Conservation (phyloP, 768 basidiomycete species). For the Suillus americanus region DNA sequence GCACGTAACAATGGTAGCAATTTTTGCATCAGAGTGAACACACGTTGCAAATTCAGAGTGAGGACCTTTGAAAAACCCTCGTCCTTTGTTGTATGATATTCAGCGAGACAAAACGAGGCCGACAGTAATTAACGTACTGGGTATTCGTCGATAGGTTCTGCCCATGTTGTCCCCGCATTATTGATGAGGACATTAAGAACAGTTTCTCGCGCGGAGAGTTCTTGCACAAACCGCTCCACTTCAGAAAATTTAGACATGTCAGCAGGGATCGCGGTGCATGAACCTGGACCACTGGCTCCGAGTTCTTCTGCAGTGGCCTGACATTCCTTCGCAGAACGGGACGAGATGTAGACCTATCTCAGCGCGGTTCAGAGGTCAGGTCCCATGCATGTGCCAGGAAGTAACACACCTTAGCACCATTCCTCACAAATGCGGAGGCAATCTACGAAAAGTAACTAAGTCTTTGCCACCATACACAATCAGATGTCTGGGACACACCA, state of each 20-base stretch:
- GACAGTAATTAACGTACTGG: conserved; percentile 32
- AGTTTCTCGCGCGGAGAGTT: conserved; percentile 50
- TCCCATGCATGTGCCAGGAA: conserved; percentile 14
- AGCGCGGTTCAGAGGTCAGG: conserved; percentile 2
- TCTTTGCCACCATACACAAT: conserved; percentile 2
- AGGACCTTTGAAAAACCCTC: conserved; percentile 60
- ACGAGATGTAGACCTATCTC: conserved; percentile 59
- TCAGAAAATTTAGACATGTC: conserved; percentile 55
- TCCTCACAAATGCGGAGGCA: conserved; percentile 59
- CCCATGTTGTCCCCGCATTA: conserved; percentile 64
- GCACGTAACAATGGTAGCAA: conserved; percentile 55
- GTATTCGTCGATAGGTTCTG: conserved; percentile 44
- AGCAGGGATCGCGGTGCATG: conserved; percentile 52
- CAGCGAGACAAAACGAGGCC: conserved; percentile 9
- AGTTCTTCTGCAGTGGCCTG: conserved; percentile 51
- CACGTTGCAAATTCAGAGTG: conserved; percentile 60
- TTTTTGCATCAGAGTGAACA: conserved; percentile 64
- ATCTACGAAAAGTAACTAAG: conserved; percentile 41
- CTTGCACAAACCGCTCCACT: conserved; percentile 51
- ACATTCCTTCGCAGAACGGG: conserved; percentile 54
- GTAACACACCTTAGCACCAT: conserved; percentile 51
- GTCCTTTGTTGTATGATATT: conserved; percentile 36
- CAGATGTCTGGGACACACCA: conserved; percentile 36
- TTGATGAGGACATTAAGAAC: conserved; percentile 60
- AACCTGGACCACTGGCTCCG: conserved; percentile 50